Conservation (phyloP, 2,329 filamentous ascomycete species). For the Grosmannia huntii region DNA sequence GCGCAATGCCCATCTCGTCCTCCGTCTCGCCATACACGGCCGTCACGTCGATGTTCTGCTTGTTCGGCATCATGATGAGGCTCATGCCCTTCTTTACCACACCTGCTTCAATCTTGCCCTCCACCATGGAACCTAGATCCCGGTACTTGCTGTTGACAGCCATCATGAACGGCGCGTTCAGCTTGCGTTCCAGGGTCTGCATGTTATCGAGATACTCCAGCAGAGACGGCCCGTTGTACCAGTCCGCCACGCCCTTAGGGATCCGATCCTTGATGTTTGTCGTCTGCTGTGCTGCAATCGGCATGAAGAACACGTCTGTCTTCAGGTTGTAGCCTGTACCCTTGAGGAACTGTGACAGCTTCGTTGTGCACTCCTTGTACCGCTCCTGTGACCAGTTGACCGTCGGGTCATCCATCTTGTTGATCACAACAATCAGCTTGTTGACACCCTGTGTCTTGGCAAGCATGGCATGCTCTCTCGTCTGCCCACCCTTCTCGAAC, state of each 20-base stretch:
- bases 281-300: conserved; percentile 79
- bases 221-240: conserved; percentile 81
- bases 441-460: conserved; percentile 98
- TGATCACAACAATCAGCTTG: conserved; percentile 87
- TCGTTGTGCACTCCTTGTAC: conserved; percentile 85
- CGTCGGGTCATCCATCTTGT: conserved; percentile 98
- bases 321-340: conserved; percentile 89
- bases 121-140: conserved; percentile 94
- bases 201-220: conserved; percentile 76
- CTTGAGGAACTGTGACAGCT: conserved; percentile 80
- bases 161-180: conserved; percentile 99
- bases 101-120: conserved; percentile 93
- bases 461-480: conserved; percentile 80
- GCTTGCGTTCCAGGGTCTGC: conserved; percentile 72
- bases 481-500: conserved; percentile 93
- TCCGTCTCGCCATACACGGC: conserved; percentile 93
- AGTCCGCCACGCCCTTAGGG: conserved; percentile 60
- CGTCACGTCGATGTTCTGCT: conserved; percentile 64
- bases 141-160: conserved; percentile 86
- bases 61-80: conserved; percentile 93
- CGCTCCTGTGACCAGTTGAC: conserved; percentile 92
- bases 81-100: conserved; percentile 81
- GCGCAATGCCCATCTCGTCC: conserved; percentile 70
- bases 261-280: conserved; percentile 82
- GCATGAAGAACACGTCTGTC: conserved; percentile 90